phyloP scores from a whole-genome alignment of 164 flowering plant genomes.

The Tetrastigma voinierianum region DNA sequence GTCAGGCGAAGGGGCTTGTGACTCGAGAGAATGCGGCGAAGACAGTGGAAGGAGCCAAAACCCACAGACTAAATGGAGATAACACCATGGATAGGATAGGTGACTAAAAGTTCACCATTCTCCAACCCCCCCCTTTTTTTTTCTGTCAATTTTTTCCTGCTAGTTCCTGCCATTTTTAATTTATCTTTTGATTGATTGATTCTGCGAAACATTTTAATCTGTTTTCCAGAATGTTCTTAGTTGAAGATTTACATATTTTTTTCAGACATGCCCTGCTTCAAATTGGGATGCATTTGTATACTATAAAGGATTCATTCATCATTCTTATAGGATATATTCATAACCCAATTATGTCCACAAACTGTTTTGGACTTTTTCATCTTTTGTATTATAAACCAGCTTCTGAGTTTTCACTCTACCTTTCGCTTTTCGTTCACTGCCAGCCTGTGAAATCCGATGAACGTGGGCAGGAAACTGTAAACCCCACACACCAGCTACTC shows the following conservation, averaged over 20 bases:
- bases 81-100: slow-evolving; percentile 17
- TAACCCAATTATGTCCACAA: not conserved
- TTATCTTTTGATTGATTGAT: no score
- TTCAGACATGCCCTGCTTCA: slow-evolving; percentile 1
- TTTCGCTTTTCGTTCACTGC: slow-evolving; percentile 6
- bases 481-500: slow-evolving; percentile 8
- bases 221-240: not conserved
- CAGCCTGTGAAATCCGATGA: not conserved
- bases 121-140: slow-evolving; percentile 12
- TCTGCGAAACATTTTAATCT: slow-evolving; percentile 7
- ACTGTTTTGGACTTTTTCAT: not conserved
- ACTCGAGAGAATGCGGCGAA: slow-evolving; percentile 38
- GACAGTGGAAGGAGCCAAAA: slow-evolving; percentile 26
- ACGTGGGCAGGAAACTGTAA: not conserved
- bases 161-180: no score
- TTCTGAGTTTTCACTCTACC: not conserved
- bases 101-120: slow-evolving; percentile 24
- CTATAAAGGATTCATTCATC: slow-evolving; percentile 12
- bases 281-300: slow-evolving; percentile 17
- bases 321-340: slow-evolving; percentile 8
- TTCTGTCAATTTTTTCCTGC: not conserved
- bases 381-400: not conserved
- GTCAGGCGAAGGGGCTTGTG: slow-evolving; percentile 26
- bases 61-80: slow-evolving; percentile 45
- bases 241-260: slow-evolving; percentile 5